These are phyloP conservation scores for Pulveroboletus sp. DNA, from an alignment of 768 basidiomycete species.

Conservation along the genomic window DNA sequence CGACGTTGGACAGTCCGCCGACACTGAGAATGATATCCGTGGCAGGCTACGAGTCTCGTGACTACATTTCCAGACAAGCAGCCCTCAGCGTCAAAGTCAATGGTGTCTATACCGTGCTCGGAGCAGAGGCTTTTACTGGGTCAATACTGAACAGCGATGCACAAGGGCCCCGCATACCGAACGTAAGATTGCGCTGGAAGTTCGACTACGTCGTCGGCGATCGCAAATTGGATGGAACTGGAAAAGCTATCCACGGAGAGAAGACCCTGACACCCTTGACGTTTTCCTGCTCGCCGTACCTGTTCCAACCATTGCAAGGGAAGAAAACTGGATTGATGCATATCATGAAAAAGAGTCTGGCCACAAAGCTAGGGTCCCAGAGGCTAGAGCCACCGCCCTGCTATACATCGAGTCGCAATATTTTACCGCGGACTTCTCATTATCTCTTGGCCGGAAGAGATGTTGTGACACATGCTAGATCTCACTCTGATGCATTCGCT, in stretches of 20 bases:
- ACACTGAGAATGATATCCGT: conserved; percentile 68
- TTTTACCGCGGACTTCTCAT: conserved; percentile 1
- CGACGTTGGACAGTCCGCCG: conserved; percentile 63
- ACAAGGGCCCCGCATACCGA: conserved; percentile 19
- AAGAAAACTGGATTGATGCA: conserved; percentile 68
- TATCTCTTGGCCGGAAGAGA: conserved; percentile 3
- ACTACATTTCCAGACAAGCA: conserved; percentile 77
- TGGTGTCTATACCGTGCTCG: conserved; percentile 74
- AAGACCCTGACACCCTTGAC: conserved; percentile 69
- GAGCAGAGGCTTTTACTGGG: conserved; percentile 47
- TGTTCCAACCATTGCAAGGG: conserved; percentile 59
- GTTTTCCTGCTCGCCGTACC: conserved; percentile 70
- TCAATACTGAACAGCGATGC: conserved; percentile 17
- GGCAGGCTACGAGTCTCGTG: conserved; percentile 63
- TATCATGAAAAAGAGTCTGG: conserved; percentile 66
- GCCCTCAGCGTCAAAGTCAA: conserved; percentile 63
- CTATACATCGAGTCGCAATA: background rate
- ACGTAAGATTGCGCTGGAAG: conserved; percentile 60
- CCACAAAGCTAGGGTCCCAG: conserved; percentile 62
- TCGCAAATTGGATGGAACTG: conserved; percentile 43
- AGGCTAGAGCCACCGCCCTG: conserved; percentile 48
- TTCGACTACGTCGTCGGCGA: conserved; percentile 79
- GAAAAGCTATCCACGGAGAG: conserved; percentile 57
- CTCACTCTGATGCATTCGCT: conserved; percentile 21
- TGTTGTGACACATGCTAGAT: conserved; percentile 15